These are phyloP conservation scores for Talaromyces wortmannii DNA, from an alignment of 495 filamentous ascomycete genomes.

Conservation along the genomic window DNA sequence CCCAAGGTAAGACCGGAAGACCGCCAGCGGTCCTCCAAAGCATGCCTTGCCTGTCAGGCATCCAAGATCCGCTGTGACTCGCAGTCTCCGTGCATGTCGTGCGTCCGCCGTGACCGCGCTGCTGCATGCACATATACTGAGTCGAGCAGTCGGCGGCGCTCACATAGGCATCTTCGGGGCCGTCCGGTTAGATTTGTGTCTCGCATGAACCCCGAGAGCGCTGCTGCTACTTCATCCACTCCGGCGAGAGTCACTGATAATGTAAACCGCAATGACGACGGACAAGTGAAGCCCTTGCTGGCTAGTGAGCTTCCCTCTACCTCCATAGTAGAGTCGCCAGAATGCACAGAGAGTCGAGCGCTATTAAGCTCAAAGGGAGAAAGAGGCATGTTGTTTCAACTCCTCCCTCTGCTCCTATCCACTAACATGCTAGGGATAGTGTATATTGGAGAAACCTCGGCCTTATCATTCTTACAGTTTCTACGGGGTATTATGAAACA, in stretches of 20 bases:
- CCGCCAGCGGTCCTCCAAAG: slow-evolving; percentile 3
- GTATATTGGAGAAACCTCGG: slow-evolving; percentile 32
- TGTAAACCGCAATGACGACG: background rate
- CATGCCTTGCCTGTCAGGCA: slow-evolving; percentile 1
- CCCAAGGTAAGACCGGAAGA: slow-evolving; percentile 3
- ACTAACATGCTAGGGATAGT: slow-evolving; percentile 12
- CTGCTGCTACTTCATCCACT: background rate
- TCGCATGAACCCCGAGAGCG: background rate
- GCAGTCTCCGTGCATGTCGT: slow-evolving; percentile 1
- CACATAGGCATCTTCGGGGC: background rate
- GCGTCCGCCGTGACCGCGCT: background rate
- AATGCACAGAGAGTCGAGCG: slow-evolving; percentile 1
- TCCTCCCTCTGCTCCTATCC: background rate
- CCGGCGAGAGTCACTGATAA: background rate
- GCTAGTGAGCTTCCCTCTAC: background rate
- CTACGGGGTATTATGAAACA: slow-evolving; percentile 34
- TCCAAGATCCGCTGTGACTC: slow-evolving; percentile 5
- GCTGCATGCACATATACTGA: background rate
- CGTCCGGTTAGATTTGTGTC: background rate
- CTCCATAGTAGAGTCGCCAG: background rate
- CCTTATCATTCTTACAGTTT: slow-evolving; percentile 33
- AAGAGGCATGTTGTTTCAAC: background rate
- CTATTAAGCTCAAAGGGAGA: slow-evolving; percentile 3
- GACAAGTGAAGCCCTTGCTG: background rate
- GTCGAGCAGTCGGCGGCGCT: background rate